Evolutionary conservation across 2,329 filamentous ascomycete genomes (phyloP).

Genomic region (Colletotrichum ledebouriae): DNA sequence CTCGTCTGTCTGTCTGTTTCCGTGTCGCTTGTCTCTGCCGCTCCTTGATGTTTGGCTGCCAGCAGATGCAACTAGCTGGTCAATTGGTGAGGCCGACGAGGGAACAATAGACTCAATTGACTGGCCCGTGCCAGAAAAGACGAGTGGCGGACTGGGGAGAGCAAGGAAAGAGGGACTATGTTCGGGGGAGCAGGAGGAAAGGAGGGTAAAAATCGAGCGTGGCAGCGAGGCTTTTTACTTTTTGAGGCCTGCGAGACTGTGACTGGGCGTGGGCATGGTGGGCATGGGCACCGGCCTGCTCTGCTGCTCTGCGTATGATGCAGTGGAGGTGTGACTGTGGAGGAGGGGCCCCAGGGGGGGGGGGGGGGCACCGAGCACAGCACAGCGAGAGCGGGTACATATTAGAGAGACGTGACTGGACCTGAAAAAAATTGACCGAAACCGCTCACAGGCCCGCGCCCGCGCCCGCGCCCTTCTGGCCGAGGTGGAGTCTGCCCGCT

Average conservation of each 20-base stretch:
- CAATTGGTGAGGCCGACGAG: conserved; percentile 31
- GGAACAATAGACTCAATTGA: conserved; percentile 32
- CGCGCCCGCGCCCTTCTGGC: conserved; percentile 14
- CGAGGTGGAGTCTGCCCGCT: background rate
- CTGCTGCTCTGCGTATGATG: conserved; percentile 35
- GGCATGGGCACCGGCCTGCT: conserved; percentile 17
- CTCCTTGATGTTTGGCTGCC: conserved; percentile 14
- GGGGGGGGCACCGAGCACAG: too few species aligned
- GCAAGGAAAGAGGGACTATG: conserved; percentile 22
- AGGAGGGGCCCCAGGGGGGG: conserved; percentile 44
- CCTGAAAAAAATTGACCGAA: conserved; percentile 29
- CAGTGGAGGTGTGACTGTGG: conserved; percentile 44
- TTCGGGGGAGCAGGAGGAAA: conserved; percentile 23
- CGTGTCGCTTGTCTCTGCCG: conserved; percentile 2
- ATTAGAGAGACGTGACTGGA: too few species aligned
- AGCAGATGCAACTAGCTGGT: conserved; percentile 12
- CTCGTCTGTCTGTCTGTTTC: conserved; percentile 6
- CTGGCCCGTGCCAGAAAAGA: conserved; percentile 21
- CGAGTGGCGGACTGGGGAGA: conserved; percentile 21
- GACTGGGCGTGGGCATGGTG: conserved; percentile 16
- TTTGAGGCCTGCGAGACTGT: conserved; percentile 40
- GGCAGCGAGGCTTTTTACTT: conserved; percentile 41
- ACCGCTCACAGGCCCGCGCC: conserved; percentile 32
- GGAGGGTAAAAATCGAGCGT: background rate
- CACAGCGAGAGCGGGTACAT: conserved; percentile 17